Conservation (phyloP, 306 rosid species). For the Malus fusca region DNA sequence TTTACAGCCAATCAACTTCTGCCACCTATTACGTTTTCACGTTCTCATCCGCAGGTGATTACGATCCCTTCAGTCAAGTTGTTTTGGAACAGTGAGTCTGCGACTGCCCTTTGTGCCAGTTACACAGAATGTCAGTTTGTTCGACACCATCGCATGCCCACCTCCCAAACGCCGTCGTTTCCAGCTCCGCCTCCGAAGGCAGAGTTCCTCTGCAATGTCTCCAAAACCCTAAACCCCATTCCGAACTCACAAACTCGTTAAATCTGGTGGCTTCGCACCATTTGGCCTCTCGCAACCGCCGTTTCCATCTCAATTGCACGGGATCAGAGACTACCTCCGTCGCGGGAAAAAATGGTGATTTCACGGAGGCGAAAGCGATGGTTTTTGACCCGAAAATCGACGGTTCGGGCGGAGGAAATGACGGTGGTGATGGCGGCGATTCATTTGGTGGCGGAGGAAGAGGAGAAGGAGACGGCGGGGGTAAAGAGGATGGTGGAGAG, state of each 20-base stretch:
- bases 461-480: constrained; percentile 21
- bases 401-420: constrained; percentile 6
- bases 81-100: neutral
- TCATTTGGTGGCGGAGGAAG: constrained; percentile 8
- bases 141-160: constrained; percentile 18
- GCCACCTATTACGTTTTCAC: neutral
- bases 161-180: constrained; percentile 12
- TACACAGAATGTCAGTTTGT: constrained; percentile 37
- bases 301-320: constrained; percentile 23
- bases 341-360: neutral
- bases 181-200: constrained; percentile 4
- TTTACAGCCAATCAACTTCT: neutral
- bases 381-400: constrained; percentile 17
- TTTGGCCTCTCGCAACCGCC: neutral
- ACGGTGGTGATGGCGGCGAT: constrained; percentile 9
- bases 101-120: neutral
- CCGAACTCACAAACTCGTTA: neutral
- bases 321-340: constrained; percentile 27
- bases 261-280: constrained; percentile 16
- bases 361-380: constrained; percentile 4
- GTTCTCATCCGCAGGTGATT: neutral
- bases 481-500: constrained; percentile 27
- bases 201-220: neutral
- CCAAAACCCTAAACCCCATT: neutral
- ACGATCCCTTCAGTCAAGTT: neutral